A percentile compares a stretch with the other conserved stretches of the same genome.
phyloP scores from a whole-genome alignment of 2,329 filamentous ascomycete species.

The Teratosphaeriaceae sp. region DNA sequence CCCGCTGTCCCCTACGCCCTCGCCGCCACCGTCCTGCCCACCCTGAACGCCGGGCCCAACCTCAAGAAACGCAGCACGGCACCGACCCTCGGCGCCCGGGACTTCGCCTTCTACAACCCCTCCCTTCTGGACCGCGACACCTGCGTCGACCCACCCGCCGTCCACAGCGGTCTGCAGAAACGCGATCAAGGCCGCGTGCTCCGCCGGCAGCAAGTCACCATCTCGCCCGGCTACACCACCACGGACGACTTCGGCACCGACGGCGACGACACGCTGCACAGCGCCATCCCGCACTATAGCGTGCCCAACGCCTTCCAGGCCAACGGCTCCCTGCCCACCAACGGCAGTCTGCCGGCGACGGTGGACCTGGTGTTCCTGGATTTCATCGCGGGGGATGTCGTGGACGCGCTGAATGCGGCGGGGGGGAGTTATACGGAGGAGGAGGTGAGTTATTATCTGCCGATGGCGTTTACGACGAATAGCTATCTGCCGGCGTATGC shows the following conservation, averaged over 20 bases:
- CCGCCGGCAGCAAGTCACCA: conserved; percentile 41
- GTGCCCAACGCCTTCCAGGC: conserved; percentile 48
- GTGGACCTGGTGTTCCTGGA: conserved; percentile 52
- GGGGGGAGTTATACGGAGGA: conserved; percentile 26
- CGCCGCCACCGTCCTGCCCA: conserved; percentile 36
- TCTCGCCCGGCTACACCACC: conserved; percentile 47
- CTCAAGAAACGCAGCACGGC: no score
- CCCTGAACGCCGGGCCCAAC: conserved; percentile 40
- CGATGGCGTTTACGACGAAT: conserved; percentile 36
- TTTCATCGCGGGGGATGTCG: conserved; percentile 36
- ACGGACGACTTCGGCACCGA: conserved; percentile 51
- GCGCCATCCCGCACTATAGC: conserved; percentile 39
- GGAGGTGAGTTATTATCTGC: conserved; percentile 33
- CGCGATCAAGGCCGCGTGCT: conserved; percentile 36
- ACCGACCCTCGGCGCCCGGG: conserved; percentile 23
- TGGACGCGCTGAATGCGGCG: conserved; percentile 31
- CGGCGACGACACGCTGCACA: conserved; percentile 51
- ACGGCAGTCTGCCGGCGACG: conserved; percentile 36
- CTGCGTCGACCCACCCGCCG: conserved; percentile 42
- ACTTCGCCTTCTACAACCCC: conserved; percentile 31
- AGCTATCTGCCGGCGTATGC: conserved; percentile 36
- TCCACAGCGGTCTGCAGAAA: conserved; percentile 21
- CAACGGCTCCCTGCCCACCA: conserved; percentile 41
- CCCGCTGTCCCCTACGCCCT: conserved; percentile 45
- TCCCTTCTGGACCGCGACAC: conserved; percentile 34